phyloP scores from a whole-genome alignment of 352 stramenopile genomes.

The Globisporangium middletonii region DNA sequence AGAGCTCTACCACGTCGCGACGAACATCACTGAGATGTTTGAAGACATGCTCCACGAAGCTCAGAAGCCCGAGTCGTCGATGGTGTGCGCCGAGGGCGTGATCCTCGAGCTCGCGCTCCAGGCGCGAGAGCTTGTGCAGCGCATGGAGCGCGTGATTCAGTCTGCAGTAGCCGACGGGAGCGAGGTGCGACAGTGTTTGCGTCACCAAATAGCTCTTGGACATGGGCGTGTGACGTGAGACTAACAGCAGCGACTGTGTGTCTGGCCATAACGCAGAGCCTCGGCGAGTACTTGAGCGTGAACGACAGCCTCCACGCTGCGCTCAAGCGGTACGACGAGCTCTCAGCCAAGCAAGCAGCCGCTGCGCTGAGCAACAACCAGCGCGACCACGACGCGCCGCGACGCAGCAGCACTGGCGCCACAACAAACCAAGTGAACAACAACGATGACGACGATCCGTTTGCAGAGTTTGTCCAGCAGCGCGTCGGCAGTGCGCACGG shows the following conservation, averaged over 20 bases:
- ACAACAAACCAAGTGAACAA: conserved; percentile 24
- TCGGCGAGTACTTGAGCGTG: conserved; percentile 61
- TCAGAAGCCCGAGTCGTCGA: conserved; percentile 36
- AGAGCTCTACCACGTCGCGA: conserved; percentile 58
- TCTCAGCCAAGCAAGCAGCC: conserved; percentile 16
- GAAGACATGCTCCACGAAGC: conserved; percentile 77
- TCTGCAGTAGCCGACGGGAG: conserved; percentile 44
- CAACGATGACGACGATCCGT: conserved; percentile 42
- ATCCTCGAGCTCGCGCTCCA: conserved; percentile 68
- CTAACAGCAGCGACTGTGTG: neutral
- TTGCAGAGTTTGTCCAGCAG: conserved; percentile 53
- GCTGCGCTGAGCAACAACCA: conserved; percentile 16
- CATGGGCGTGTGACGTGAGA: too few species aligned
- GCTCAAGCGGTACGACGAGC: conserved; percentile 49
- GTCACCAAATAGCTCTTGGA: too few species aligned
- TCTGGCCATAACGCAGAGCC: conserved; percentile 18
- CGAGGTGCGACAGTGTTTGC: conserved; percentile 20
- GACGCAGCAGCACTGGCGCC: conserved; percentile 8
- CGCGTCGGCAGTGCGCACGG: conserved; percentile 21
- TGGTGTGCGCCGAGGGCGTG: conserved; percentile 34
- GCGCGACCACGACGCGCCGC: conserved; percentile 1
- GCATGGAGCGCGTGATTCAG: conserved; percentile 61
- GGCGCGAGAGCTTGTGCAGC: conserved; percentile 50
- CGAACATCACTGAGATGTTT: conserved; percentile 74
- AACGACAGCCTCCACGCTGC: conserved; percentile 63